These are phyloP conservation scores for Aspergillus caelatus DNA, from an alignment of 2,329 filamentous ascomycete species.

Conservation along the genomic window DNA sequence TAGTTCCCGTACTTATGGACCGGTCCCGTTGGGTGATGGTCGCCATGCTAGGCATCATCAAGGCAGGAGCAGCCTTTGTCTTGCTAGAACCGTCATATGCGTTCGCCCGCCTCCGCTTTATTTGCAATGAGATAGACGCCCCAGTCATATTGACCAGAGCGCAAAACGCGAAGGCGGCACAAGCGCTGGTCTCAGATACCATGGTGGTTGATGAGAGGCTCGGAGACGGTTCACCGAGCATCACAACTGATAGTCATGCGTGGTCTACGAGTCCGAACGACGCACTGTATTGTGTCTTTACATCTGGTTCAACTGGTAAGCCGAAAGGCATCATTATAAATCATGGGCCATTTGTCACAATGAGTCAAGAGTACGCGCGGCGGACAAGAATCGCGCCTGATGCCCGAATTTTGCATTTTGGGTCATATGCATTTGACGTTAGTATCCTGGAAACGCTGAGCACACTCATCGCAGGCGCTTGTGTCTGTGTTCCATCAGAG, in stretches of 20 bases:
- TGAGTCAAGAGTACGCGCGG: background rate
- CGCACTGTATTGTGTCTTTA: background rate
- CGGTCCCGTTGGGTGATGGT: background rate
- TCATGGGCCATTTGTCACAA: background rate
- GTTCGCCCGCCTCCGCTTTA: background rate
- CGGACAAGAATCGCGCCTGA: background rate
- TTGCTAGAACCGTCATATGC: background rate
- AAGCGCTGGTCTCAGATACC: background rate
- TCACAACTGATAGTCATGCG: background rate
- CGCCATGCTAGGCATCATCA: background rate
- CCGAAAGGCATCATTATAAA: background rate
- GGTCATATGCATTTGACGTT: slow-evolving; percentile 1
- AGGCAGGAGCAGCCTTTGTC: background rate
- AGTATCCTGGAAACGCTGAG: slow-evolving; percentile 6
- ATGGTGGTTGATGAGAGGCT: too few relatives aligned
- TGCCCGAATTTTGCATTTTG: background rate
- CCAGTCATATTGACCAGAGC: background rate
- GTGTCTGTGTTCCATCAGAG: slow-evolving; percentile 8
- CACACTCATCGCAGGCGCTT: slow-evolving; percentile 5
- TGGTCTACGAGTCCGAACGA: background rate
- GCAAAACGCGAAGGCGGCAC: background rate
- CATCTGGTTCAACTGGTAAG: background rate
- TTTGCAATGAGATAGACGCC: background rate
- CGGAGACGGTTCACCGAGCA: background rate
- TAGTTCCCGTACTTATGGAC: background rate